A percentile compares a stretch with the other conserved stretches of the same genome.
Evolutionary conservation across 2,329 filamentous ascomycete genomes (phyloP).

Genomic region (Rhinocladiella similis): DNA sequence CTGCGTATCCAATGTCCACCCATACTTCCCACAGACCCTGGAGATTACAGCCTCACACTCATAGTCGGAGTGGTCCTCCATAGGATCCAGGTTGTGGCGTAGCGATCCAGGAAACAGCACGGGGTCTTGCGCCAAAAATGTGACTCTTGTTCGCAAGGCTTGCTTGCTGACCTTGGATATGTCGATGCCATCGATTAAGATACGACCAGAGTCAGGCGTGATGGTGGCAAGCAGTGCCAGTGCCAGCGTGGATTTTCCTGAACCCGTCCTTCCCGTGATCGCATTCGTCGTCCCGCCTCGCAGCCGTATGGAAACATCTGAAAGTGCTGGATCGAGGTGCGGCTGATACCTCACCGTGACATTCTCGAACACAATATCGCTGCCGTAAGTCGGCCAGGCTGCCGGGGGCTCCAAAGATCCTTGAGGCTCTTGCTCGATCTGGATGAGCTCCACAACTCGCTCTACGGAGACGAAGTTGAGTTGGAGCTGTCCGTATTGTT

Average conservation of each 20-base stretch:
- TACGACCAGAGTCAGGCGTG: conserved; percentile 54
- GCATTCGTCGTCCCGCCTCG: conserved; percentile 77
- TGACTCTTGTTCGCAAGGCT: conserved; percentile 61
- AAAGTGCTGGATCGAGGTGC: conserved; percentile 71
- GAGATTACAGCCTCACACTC: conserved; percentile 56
- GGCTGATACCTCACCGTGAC: conserved; percentile 80
- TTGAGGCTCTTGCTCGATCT: conserved; percentile 71
- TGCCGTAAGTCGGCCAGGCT: conserved; percentile 71
- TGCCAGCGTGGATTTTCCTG: conserved; percentile 78
- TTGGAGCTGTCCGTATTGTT: conserved; percentile 78
- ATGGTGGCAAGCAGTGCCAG: conserved; percentile 60
- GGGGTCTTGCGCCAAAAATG: conserved; percentile 67
- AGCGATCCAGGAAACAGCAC: conserved; percentile 64
- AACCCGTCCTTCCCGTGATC: conserved; percentile 75
- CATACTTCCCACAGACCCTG: conserved; percentile 56
- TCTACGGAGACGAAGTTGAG: conserved; percentile 93
- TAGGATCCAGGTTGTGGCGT: conserved; percentile 63
- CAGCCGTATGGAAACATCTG: conserved; percentile 69
- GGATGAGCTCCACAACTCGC: conserved; percentile 76
- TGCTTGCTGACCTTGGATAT: conserved; percentile 61
- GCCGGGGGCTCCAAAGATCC: conserved; percentile 70
- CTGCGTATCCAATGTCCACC: conserved; percentile 57
- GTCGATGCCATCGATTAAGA: conserved; percentile 62
- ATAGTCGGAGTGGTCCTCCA: conserved; percentile 56
- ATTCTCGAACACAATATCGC: conserved; percentile 73